Base-by-base conservation (phyloP, 106 monocot species). In the Amphibolis antarctica region DNA sequence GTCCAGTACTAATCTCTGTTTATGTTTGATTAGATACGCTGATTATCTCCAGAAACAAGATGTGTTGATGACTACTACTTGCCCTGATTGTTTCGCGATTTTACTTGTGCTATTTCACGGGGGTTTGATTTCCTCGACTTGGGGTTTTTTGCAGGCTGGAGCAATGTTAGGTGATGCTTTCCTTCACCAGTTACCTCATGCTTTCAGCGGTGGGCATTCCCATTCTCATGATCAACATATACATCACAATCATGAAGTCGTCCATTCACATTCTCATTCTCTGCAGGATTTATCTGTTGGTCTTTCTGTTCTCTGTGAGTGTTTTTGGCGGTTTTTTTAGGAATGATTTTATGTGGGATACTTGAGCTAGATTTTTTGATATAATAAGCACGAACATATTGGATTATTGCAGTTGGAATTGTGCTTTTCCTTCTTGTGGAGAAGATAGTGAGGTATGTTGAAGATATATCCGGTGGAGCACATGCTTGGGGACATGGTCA, bases 131-230 rank as follows among this genome's bases (percentile, higher is more conserved):
- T 9, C 0, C 18, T 10, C 43, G n/a, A 1, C 5, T n/a, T 63
- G 25, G 19, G 1, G 0, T 44, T 15, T 24, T 63, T 60, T 62
- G 44, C 77, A 94, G 93, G 94, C 89, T 23, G 94, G 94, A 28
- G 94, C 94, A 28, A 96, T 96, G 94, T 77, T 96, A 64, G 94
- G 94, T n/a, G 94, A 96, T 84, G 86, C 94, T 49, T 96, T 96
- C 80, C 94, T 96, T 80, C 94, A 96, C 77, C 94, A 96, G 53
- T 67, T 96, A 44, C 94, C 94, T 7, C 94, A 96, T 80, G 83
- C 94, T 63, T 90, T 96, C 80, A 83, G 89, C 60, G 83, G 94
- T 27, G 79, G 67, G 43, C 81, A 89, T 59, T 76, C 94, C 28
- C 89, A 86, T 68, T 71, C 71, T 44, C 86, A 89, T 72, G 86